Evolutionary conservation across 192 early-diverging fungal genomes (phyloP), one percentile per base, ranked within the genome.

Genomic region (Podochytrium sp.): DNA sequence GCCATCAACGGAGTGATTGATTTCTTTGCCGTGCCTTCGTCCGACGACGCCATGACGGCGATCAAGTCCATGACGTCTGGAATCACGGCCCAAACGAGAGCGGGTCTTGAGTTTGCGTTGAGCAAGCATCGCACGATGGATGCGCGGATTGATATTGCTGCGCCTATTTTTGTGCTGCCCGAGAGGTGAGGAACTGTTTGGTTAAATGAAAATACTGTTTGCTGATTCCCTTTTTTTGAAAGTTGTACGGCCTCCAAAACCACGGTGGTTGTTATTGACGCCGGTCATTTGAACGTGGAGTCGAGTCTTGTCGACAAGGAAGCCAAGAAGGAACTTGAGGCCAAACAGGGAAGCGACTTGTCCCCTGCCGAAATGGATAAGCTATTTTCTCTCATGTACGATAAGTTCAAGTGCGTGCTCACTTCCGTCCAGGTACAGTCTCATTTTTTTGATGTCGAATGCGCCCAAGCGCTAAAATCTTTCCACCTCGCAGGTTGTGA

Each of bases 61-160:
- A 53, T 81, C 30, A 53, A 82, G 34, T 83, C 56, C 29, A 47
- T 50, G 30, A 43, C 55, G 29, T 90, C 94, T 65, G 94, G 94
- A 14, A 76, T 99, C 34, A 91, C 92, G 25, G 86, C 92, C 18
- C 95, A 97, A 76, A 98, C 98, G 5, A 78, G 91, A 43, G 93
- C 93, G 3, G 94, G 92, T 2, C 76, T 99, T 1, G 89, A 93
- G 67, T 92, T 89, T 80, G 94, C 93, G 2, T 74, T 99, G 60
- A 91, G 90, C 43, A 87, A 93, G 72, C 94, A 98, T 80, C 95
- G 92, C 57, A 94, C 95, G 1, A 72, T 96, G 1, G 94, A 97
- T 80, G 79, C 98, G 10, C 89, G 92, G 49, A 87, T 99, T n/a
- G 96, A 99, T 67, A 90, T 96, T 80, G 94, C 96, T 73, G 98